Evolutionary conservation across 192 early-diverging fungal genomes (phyloP).

Genomic region (Geosiphon pyriformis): DNA sequence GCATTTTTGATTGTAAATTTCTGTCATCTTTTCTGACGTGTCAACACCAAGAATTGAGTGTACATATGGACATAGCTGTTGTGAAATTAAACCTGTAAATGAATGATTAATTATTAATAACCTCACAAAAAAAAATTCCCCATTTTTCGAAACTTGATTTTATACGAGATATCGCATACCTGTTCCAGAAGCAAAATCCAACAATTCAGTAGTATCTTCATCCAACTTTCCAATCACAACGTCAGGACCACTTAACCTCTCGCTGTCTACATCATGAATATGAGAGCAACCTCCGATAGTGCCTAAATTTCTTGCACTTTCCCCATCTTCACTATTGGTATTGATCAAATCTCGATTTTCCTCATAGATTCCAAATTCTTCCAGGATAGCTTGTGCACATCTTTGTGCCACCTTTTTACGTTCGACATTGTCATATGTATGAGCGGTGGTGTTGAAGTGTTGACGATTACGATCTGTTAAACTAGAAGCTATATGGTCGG

Average conservation of each 20-base stretch:
- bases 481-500: too few relatives aligned
- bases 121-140: not conserved
- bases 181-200: slow-evolving; percentile 25
- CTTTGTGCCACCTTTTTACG: not conserved
- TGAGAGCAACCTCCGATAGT: not conserved
- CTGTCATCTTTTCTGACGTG: slow-evolving; percentile 5
- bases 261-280: not conserved
- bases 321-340: too few relatives aligned
- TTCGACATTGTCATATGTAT: not conserved
- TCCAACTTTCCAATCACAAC: not conserved
- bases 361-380: not conserved
- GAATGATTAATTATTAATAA: not conserved
- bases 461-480: not conserved
- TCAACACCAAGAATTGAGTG: slow-evolving; percentile 20
- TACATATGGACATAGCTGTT: slow-evolving; percentile 3
- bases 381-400: slow-evolving; percentile 16
- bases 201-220: slow-evolving; percentile 6
- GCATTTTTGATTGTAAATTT: slow-evolving; percentile 18
- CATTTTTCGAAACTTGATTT: not conserved
- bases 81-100: slow-evolving; percentile 15
- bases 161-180: not conserved
- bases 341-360: too few relatives aligned
- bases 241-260: not conserved
- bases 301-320: too few relatives aligned
- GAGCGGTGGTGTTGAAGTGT: not conserved